Base-by-base conservation (phyloP, 768 basidiomycete genomes). In the Serendipita sp. region DNA sequence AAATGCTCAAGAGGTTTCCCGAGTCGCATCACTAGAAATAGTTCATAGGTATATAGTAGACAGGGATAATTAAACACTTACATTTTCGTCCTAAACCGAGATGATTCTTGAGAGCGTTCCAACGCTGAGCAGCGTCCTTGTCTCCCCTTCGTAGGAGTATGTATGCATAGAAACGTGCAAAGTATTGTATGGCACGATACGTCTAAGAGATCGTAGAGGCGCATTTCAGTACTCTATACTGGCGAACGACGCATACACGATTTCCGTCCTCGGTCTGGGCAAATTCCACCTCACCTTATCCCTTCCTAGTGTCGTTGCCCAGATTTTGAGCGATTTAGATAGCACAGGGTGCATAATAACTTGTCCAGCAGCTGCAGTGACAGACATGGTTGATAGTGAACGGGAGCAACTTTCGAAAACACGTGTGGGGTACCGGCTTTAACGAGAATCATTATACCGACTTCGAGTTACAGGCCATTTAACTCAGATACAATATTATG, bases 1-100 rank as follows among this genome's bases (percentile, higher is more conserved):
- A 94, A 77, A 74, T 96, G 91, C 71, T 99, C 96, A 67, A 94
- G 69, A 5, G 93, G 92, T 74, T 97, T 95, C 69, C 92, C 91
- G 63, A 99, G 77, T 15, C 96, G 84, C 79, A 98, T 78, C 43
- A 96, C 95, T 98, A 67, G 16, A 46, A 29, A 6, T 44, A 8
- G 48, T 63, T 62, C 64, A 37, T 45, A 52, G 33, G 11, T n/a
- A 5, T 29, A 11, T n/a, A 40, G 40, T 40, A 27, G 40, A 16
- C 62, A 29, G 31, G 18, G 52, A 36, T 13, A 52, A 46, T 16
- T 36, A 16, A 43, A 37, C 31, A 74, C 82, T 63, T 71, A 96
- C 95, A 77, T 76, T 95, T 98, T 67, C 96, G 81, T 36, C 84
- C 89, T 10, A 81, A 82, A 3, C 83, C 92, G 27, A 99, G 81